These are phyloP conservation scores for Cladophialophora bantiana DNA, from an alignment of 2,329 filamentous ascomycete genomes.

Conservation along the genomic window DNA sequence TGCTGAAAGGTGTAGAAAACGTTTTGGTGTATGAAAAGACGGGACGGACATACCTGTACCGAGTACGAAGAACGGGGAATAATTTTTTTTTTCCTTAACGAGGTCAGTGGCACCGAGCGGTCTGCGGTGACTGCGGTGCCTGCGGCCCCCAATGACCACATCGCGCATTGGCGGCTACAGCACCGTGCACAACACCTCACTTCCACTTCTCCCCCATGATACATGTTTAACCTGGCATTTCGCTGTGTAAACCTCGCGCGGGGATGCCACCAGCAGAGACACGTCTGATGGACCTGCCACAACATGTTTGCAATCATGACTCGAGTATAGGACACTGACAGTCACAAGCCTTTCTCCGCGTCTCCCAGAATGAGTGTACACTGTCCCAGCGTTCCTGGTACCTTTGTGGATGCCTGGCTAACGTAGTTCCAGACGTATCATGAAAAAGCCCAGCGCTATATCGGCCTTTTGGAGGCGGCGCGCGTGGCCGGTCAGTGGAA, in stretches of 20 bases:
- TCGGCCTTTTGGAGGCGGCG: slow-evolving; percentile 81
- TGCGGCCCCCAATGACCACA: slow-evolving; percentile 17
- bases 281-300: slow-evolving; percentile 22
- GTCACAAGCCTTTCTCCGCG: not conserved
- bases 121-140: not conserved
- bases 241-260: not conserved
- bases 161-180: slow-evolving; percentile 10
- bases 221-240: not conserved
- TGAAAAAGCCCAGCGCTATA: slow-evolving; percentile 82
- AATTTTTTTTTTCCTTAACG: not conserved
- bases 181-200: not conserved
- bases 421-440: slow-evolving; percentile 52
- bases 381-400: slow-evolving; percentile 11
- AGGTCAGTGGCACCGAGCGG: not conserved
- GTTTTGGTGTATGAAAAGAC: not conserved
- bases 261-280: not conserved
- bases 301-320: slow-evolving; percentile 15
- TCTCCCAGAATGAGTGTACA: slow-evolving; percentile 41
- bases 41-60: not conserved
- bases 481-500: slow-evolving; percentile 89
- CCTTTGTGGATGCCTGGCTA: slow-evolving; percentile 11
- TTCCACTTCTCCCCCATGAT: not conserved
- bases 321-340: not conserved
- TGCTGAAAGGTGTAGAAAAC: not conserved
- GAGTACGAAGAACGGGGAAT: not conserved